These are phyloP conservation scores for Euphorbia celastroides DNA, from an alignment of 441 rosid species.

Conservation along the genomic window DNA sequence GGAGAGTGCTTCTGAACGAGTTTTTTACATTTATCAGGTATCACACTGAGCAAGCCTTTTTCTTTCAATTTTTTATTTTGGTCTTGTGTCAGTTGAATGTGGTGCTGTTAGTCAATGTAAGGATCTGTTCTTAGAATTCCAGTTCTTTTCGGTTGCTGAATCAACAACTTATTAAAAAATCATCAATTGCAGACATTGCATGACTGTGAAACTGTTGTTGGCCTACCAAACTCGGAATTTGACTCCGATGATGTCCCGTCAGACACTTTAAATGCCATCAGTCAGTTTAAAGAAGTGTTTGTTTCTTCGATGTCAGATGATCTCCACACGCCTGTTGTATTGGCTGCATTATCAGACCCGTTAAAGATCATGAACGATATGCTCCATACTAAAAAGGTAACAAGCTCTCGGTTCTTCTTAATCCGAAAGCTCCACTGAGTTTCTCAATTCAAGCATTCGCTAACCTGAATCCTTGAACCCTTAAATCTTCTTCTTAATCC, in stretches of 20 bases:
- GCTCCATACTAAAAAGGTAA: constrained; percentile 74
- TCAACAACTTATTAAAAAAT: neutral
- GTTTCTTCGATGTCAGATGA: constrained; percentile 85
- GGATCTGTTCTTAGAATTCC: too few relatives aligned
- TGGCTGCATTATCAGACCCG: constrained; percentile 87
- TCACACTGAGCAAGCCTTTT: too few relatives aligned
- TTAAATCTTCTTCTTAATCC: too few relatives aligned
- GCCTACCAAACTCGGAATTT: constrained; percentile 33
- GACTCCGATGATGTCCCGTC: constrained; percentile 42
- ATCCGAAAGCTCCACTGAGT: neutral
- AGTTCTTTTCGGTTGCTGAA: too few relatives aligned
- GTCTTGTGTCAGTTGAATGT: too few relatives aligned
- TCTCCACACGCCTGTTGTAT: constrained; percentile 71
- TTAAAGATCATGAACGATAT: constrained; percentile 77
- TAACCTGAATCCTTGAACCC: too few relatives aligned
- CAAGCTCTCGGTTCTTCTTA: constrained; percentile 8
- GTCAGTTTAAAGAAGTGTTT: constrained; percentile 47
- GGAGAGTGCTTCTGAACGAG: constrained; percentile 66
- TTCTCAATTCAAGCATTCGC: neutral
- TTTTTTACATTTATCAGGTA: constrained; percentile 88
- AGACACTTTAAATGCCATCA: constrained; percentile 39
- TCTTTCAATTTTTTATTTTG: too few relatives aligned
- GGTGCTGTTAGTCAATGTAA: too few relatives aligned
- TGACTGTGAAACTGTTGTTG: constrained; percentile 52
- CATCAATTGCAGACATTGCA: constrained; percentile 58